Evolutionary conservation across 2,329 filamentous ascomycete genomes (phyloP).

Genomic region (Venturia pyrina): DNA sequence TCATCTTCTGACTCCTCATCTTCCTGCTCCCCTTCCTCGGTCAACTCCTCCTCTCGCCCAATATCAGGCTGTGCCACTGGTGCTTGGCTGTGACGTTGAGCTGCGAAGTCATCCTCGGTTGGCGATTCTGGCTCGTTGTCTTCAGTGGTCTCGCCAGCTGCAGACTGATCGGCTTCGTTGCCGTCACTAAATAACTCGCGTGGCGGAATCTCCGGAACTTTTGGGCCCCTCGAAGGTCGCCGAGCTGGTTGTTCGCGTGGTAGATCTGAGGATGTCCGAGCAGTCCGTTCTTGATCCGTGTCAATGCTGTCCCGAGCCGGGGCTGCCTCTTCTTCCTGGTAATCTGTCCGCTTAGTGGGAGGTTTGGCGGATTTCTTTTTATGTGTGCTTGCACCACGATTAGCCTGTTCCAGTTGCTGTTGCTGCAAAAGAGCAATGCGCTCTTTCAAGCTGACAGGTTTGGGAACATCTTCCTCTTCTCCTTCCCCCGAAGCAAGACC

Average conservation of each 20-base stretch:
- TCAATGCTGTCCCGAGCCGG: constrained; percentile 27
- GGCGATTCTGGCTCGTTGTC: constrained; percentile 53
- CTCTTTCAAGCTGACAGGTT: constrained; percentile 89
- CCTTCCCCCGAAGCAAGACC: constrained; percentile 48
- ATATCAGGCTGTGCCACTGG: constrained; percentile 34
- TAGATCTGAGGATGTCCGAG: constrained; percentile 30
- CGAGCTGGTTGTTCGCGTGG: constrained; percentile 21
- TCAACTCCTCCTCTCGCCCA: constrained; percentile 41
- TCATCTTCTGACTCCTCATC: constrained; percentile 74
- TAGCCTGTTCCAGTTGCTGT: constrained; percentile 83
- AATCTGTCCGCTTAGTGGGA: constrained; percentile 52
- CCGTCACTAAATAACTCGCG: constrained; percentile 49
- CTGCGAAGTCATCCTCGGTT: constrained; percentile 47
- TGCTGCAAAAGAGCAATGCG: constrained; percentile 88
- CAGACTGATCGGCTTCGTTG: constrained; percentile 57
- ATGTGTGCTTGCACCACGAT: constrained; percentile 61
- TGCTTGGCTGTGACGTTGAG: constrained; percentile 21
- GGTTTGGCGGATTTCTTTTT: constrained; percentile 72
- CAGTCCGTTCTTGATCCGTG: constrained; percentile 25
- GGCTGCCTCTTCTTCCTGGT: constrained; percentile 24
- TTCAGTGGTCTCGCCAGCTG: constrained; percentile 50
- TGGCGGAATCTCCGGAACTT: constrained; percentile 28
- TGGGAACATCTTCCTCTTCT: constrained; percentile 69
- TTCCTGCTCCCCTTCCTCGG: constrained; percentile 42
- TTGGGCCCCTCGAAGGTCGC: constrained; percentile 22